Evolutionary conservation across 78 protist species (phyloP).

Genomic region (Carpediemonas membranifera): DNA sequence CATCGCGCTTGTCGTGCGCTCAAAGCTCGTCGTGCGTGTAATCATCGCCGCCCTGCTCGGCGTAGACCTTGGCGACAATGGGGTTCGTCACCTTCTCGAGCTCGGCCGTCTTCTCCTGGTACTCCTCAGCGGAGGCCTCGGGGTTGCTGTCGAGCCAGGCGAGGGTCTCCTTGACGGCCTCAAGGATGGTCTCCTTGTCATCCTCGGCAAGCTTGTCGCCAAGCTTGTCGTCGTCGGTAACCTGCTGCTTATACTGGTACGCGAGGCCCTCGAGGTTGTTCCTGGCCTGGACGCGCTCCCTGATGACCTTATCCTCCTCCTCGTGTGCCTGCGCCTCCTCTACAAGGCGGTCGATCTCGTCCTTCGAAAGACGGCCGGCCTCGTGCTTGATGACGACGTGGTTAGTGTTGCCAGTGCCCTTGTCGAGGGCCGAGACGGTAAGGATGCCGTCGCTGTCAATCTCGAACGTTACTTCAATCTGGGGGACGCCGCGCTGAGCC

Average conservation of each 20-base stretch:
- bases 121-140: not conserved
- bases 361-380: slow-evolving; percentile 61
- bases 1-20: too few species aligned
- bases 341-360: slow-evolving; percentile 84
- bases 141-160: slow-evolving; percentile 81
- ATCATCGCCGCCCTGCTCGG: too few species aligned
- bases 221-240: slow-evolving; percentile 38
- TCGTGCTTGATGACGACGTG: slow-evolving; percentile 46
- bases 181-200: slow-evolving; percentile 63
- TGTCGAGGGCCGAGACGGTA: slow-evolving; percentile 77
- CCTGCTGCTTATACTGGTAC: slow-evolving; percentile 42
- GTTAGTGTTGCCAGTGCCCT: slow-evolving; percentile 71
- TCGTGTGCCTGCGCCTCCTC: slow-evolving; percentile 72
- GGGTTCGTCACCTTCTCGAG: not conserved
- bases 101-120: not conserved
- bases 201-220: slow-evolving; percentile 77
- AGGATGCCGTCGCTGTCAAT: slow-evolving; percentile 83
- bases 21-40: too few species aligned
- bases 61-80: too few species aligned
- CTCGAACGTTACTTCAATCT: slow-evolving; percentile 72
- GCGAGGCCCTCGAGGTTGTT: slow-evolving; percentile 64
- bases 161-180: slow-evolving; percentile 64
- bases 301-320: slow-evolving; percentile 65
- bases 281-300: slow-evolving; percentile 58
- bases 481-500: slow-evolving; percentile 75